Base-by-base conservation (phyloP, 2,329 filamentous ascomycete species). In the Alternaria sp. region DNA sequence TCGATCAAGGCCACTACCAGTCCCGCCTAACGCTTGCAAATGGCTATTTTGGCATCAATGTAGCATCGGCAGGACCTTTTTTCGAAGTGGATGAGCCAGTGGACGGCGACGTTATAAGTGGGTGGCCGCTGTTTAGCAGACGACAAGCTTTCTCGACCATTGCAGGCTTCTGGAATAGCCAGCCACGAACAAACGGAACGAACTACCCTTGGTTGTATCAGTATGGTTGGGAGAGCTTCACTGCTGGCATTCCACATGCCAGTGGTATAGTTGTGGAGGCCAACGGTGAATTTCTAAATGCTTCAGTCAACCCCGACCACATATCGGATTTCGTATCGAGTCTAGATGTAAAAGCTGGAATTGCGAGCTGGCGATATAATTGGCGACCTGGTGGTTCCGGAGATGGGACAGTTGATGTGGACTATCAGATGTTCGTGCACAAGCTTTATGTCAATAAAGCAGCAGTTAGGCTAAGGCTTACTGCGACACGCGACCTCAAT, bases 191-290 rank as follows among this genome's bases (percentile, higher is more conserved):
- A 0, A 88, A 87, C 47, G 84, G 85, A 1, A 85, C 86, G 7
- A 92, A 92, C 68, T 91, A 90, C 68, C 84, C 84, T 0, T 92
- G 90, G 89, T 76, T 93, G 46, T 84, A 87, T 59, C 87, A 92
- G 67, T 90, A 91, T 77, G 90, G 90, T 7, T 86, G 87, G 61
- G 90, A 93, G 71, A 90, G 87, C 68, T 89, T 91, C 54, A 90
- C 92, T 65, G 87, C 86, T 55, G 91, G 91, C 23, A 85, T 93
- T 15, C 91, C 91, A 7, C 90, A 92, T 73, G 91, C 89, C 84
- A 84, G 84, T 25, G 88, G 86, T 1, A 79, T 91, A 40, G 76
- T 89, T 36, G 81, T 91, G 17, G 84, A 88, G 56, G 85, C 85
- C 3, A 82, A 85, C 59, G 82, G 83, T 23, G 79, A 81, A 9